Base-by-base conservation (phyloP, 176 grass and related monocot genomes). In the Zoysia japonica region DNA sequence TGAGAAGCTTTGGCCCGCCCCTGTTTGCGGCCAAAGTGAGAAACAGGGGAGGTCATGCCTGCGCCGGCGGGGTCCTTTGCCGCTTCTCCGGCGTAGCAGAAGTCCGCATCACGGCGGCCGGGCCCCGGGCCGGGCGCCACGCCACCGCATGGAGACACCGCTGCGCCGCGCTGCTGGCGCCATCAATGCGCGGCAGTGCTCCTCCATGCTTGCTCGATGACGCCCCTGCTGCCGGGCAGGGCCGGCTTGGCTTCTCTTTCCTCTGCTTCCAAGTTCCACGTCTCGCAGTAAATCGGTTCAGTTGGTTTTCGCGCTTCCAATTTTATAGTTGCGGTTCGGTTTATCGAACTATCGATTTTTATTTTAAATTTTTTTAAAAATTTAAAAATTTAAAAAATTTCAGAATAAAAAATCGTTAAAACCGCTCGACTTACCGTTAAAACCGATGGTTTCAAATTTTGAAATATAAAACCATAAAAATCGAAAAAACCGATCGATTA, bases 141-240 rank as follows among this genome's bases (percentile, higher is more conserved):
- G 28, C 28, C 28, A 28, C 28, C 28, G 28, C 28, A 28, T 28
- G 28, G 28, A 28, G 28, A 6, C 60, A 9, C 73, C 11, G 0
- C 55, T 46, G 42, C 61, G 1, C 76, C 16, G 62, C 35, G 77
- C 38, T 47, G 71, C 71, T 56, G 71, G 63, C 0, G 73, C 79
- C 44, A 28, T 87, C 63, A 87, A 67, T 78, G 79, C 59, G 57
- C 16, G 0, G 5, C 79, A 78, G 79, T 6, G 28, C 61, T 9
- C 54, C 56, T 59, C 56, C 56, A 10, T 10, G 67, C 59, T 35
- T 39, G 55, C 16, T 17, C 55, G 48, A 68, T 63, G 78, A 19
- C 71, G 65, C 19, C 46, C 6, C 12, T 40, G 41, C 40, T 28
- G 28, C 28, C 28, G 28, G 28, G 28, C 28, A 28, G 28, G 28